These are phyloP conservation scores for Phytophthora pini DNA, from an alignment of 352 stramenopile species.

Conservation along the genomic window DNA sequence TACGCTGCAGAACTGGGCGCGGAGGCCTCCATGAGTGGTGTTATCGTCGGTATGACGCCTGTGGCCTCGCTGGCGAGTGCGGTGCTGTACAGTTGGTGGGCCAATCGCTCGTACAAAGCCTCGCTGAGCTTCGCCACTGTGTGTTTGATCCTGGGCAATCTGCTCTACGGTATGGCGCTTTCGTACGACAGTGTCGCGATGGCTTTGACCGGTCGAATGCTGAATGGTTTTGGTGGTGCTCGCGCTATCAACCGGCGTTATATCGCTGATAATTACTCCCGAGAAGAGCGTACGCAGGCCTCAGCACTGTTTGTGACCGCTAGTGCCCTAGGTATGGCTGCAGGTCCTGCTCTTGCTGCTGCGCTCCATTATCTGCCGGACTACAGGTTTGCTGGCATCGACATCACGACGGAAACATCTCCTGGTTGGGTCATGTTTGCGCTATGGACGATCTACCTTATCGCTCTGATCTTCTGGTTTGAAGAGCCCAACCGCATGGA, in stretches of 20 bases:
- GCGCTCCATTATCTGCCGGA: conserved; percentile 76
- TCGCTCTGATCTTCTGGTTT: conserved; percentile 65
- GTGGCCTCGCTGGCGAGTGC: conserved; percentile 94
- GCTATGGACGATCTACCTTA: conserved; percentile 71
- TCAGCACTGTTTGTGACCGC: conserved; percentile 94
- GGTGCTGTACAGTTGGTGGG: conserved; percentile 95
- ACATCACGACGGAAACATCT: conserved; percentile 88
- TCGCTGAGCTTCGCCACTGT: conserved; percentile 87
- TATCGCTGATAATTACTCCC: conserved; percentile 88
- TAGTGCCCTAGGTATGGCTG: conserved; percentile 92
- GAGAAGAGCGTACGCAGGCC: conserved; percentile 91
- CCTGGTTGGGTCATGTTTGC: conserved; percentile 92
- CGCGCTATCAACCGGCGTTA: conserved; percentile 93
- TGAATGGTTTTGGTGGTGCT: conserved; percentile 94
- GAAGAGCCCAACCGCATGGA: conserved; percentile 68
- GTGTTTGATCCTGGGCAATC: conserved; percentile 87
- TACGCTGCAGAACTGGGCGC: conserved; percentile 92
- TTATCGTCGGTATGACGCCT: conserved; percentile 98
- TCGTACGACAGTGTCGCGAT: conserved; percentile 85
- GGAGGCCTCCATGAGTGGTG: conserved; percentile 88
- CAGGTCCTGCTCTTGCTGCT: conserved; percentile 84
- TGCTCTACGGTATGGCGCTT: conserved; percentile 87
- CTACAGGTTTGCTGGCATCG: conserved; percentile 61
- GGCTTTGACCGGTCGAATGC: conserved; percentile 90
- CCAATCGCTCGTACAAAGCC: conserved; percentile 89